phyloP scores from a whole-genome alignment of 2,329 filamentous ascomycete species.

The Macroventuria anomochaeta region DNA sequence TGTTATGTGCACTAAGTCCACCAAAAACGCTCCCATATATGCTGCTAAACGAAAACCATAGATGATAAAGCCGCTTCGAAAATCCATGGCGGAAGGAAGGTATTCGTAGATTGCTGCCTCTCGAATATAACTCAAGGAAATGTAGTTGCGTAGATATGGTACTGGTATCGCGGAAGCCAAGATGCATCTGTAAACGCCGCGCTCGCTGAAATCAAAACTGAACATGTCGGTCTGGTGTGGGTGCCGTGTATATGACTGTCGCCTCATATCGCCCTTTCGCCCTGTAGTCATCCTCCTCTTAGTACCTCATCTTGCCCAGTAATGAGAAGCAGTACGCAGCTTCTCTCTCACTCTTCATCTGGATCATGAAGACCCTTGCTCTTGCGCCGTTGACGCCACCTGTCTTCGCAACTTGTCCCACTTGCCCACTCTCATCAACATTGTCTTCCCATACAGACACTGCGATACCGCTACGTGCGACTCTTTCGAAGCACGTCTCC shows the following conservation, averaged over 20 bases:
- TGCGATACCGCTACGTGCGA: constrained; percentile 85
- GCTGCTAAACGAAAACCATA: background rate
- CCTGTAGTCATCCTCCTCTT: background rate
- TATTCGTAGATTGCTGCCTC: background rate
- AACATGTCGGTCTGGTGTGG: background rate
- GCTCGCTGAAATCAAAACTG: constrained; percentile 5
- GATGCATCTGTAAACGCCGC: constrained; percentile 6
- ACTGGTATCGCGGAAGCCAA: constrained; percentile 8
- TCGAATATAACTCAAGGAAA: background rate
- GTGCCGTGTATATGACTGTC: background rate
- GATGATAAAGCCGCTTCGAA: background rate
- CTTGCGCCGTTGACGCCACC: constrained; percentile 64
- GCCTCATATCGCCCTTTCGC: too few species aligned
- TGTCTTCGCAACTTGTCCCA: constrained; percentile 65
- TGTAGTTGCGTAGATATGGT: constrained; percentile 1
- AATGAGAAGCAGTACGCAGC: constrained; percentile 57
- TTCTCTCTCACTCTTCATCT: constrained; percentile 57
- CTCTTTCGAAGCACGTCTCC: constrained; percentile 81
- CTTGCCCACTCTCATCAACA: constrained; percentile 57
- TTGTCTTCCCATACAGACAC: constrained; percentile 80
- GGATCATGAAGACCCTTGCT: constrained; percentile 70
- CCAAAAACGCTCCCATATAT: background rate
- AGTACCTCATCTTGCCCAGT: constrained; percentile 59
- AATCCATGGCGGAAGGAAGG: background rate
- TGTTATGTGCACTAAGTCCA: background rate